These are phyloP conservation scores for Mrakia gelida DNA, from an alignment of 768 basidiomycete genomes.

Conservation along the genomic window DNA sequence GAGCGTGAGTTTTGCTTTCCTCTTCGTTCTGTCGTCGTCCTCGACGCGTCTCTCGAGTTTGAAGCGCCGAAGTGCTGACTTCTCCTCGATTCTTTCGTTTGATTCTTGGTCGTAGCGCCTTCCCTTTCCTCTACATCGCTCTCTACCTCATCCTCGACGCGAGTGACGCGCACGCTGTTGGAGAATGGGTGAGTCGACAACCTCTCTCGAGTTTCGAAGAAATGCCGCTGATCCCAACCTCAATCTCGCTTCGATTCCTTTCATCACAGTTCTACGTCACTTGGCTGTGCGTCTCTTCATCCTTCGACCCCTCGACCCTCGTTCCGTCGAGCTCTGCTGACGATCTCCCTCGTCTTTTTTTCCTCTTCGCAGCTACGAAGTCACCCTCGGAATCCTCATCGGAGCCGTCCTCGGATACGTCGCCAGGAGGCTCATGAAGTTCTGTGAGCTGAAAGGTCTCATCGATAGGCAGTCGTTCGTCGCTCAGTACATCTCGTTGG, in stretches of 20 bases:
- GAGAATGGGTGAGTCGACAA: constrained; percentile 59
- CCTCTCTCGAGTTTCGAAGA: not conserved
- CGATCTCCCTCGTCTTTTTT: not conserved
- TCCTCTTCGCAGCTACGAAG: constrained; percentile 53
- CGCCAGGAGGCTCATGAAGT: constrained; percentile 88
- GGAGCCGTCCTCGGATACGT: constrained; percentile 69
- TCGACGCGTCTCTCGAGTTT: constrained; percentile 50
- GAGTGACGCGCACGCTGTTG: constrained; percentile 59
- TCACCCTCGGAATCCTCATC: constrained; percentile 67
- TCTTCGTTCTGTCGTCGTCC: constrained; percentile 75
- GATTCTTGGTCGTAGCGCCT: not conserved
- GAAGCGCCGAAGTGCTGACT: not conserved
- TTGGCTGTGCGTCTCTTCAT: constrained; percentile 56
- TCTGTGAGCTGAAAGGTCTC: constrained; percentile 75
- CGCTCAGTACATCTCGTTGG: constrained; percentile 58
- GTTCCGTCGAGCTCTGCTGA: not conserved
- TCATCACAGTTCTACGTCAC: constrained; percentile 52
- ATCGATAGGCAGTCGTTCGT: constrained; percentile 93
- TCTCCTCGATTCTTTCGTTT: too few species aligned
- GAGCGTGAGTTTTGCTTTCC: constrained; percentile 60
- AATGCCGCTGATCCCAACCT: constrained; percentile 43
- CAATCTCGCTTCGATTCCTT: not conserved
- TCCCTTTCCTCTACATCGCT: constrained; percentile 51
- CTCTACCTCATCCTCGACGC: constrained; percentile 76
- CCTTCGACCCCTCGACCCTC: constrained; percentile 39